Evolutionary conservation across 2,329 filamentous ascomycete genomes (phyloP), one percentile per base, ranked within the genome.

Genomic region (Microcera coccophila): DNA sequence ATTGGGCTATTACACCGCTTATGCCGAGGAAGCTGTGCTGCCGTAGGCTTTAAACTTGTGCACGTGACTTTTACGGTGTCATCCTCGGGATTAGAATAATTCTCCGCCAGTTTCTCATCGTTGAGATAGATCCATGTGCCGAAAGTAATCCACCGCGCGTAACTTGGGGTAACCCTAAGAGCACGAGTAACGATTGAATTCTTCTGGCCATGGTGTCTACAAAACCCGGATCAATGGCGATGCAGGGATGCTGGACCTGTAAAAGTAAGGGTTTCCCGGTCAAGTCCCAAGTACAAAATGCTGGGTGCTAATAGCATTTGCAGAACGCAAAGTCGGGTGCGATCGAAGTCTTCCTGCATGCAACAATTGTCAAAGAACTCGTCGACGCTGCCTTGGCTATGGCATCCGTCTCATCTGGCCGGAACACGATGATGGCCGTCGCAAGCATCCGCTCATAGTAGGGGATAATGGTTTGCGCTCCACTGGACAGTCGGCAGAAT

Each of bases 311-410:
- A 37, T 38, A 32, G 39, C 34, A 10, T 14, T 18, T 21, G 41
- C 31, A 74, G 71, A 64, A 47, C 69, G 70, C 42, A 74, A 74
- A 53, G 68, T 74, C 44, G 70, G 70, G 34, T 74, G 72, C 47
- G 72, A 74, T 54, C 65, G 66, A 39, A 57, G 59, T 12, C 57
- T 67, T 18, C 71, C 72, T 3, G 49, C 54, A 17, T 74, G 72
- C 57, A 59, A 64, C 36, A 73, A 72, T 51, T 75, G 72, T 48
- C 57, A 59, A 12, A 62, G 66, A 17, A 67, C 70, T 2, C 63
- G 64, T 15, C 63, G 71, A 45, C 42, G 59, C 44, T 74, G 71
- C 50, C 45, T 66, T 41, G 70, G 71, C 32, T 75, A 74, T 48
- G 68, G 64, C 4, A 55, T 73, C 29, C 69, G 70, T 31, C 65